Conservation (phyloP, 805 yeast species). For the Priceomyces haplophilus region DNA sequence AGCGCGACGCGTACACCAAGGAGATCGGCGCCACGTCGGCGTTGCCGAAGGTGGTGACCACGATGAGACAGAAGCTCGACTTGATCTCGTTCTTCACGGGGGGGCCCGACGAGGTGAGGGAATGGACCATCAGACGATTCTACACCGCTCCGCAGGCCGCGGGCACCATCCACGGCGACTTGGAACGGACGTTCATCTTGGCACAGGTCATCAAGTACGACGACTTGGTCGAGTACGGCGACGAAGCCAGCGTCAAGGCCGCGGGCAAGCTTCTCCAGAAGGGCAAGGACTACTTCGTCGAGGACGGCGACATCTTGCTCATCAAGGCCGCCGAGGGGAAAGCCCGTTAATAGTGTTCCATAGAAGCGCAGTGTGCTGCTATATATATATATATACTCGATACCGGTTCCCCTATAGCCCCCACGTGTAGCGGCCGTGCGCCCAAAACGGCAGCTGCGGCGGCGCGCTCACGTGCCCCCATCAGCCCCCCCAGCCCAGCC, state of each 20-base stretch:
- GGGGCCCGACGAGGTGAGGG: constrained; percentile 95
- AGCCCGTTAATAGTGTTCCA: constrained; percentile 42
- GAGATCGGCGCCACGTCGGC: constrained; percentile 71
- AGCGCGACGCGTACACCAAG: constrained; percentile 73
- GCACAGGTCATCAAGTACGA: constrained; percentile 89
- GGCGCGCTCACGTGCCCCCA: too few species aligned
- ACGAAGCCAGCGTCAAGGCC: constrained; percentile 78
- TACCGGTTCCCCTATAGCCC: neutral
- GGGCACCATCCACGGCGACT: constrained; percentile 95
- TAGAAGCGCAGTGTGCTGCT: too few species aligned
- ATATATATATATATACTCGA: neutral
- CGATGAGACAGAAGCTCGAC: constrained; percentile 83
- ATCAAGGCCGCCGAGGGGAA: constrained; percentile 95
- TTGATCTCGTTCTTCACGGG: constrained; percentile 93
- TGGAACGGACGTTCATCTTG: constrained; percentile 87
- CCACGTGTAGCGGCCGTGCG: neutral
- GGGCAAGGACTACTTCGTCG: constrained; percentile 94
- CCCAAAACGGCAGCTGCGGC: too few species aligned
- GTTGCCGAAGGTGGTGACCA: constrained; percentile 77
- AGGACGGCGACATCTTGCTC: constrained; percentile 89
- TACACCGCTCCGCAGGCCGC: constrained; percentile 98
- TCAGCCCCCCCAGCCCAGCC: too few species aligned
- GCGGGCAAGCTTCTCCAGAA: constrained; percentile 86
- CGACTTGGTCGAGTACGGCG: constrained; percentile 68
- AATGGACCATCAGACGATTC: constrained; percentile 94